Conservation (phyloP, 2,329 filamentous ascomycete species). For the Lecanicillium sp. region DNA sequence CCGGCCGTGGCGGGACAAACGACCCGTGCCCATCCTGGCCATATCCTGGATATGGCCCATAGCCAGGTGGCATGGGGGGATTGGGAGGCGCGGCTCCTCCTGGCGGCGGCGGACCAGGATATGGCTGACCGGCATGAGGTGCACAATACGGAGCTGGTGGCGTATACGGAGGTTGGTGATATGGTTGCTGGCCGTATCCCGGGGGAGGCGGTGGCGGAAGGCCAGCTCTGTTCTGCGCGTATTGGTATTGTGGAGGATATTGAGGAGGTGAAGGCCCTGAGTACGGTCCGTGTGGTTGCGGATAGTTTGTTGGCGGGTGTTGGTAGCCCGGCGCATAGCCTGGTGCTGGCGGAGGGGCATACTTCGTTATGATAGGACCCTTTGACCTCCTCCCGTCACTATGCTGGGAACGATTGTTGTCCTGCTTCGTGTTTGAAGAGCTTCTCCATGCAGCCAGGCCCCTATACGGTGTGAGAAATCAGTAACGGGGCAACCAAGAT, state of each 20-base stretch:
- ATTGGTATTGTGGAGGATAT: slow-evolving; percentile 11
- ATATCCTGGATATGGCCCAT: slow-evolving; percentile 1
- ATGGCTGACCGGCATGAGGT: slow-evolving; percentile 5
- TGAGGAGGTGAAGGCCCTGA: slow-evolving; percentile 6
- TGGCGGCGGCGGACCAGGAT: slow-evolving; percentile 6
- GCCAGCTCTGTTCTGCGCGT: slow-evolving; percentile 12
- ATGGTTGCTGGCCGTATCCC: slow-evolving; percentile 10
- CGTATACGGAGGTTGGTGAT: slow-evolving; percentile 12
- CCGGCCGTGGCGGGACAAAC: slow-evolving; percentile 4
- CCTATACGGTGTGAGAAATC: slow-evolving; percentile 13
- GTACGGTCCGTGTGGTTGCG: slow-evolving; percentile 3
- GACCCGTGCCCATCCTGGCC: slow-evolving; percentile 1
- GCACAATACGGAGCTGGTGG: slow-evolving; percentile 10
- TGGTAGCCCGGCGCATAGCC: slow-evolving; percentile 19
- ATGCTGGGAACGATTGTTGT: slow-evolving; percentile 20
- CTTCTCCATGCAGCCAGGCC: slow-evolving; percentile 29
- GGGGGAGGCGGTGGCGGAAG: slow-evolving; percentile 8
- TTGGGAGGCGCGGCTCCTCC: background rate
- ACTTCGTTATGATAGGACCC: slow-evolving; percentile 13
- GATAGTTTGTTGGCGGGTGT: slow-evolving; percentile 14
- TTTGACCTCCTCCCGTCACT: slow-evolving; percentile 20
- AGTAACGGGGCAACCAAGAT: slow-evolving; percentile 7
- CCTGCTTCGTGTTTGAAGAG: slow-evolving; percentile 18
- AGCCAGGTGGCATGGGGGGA: background rate
- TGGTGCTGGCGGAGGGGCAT: slow-evolving; percentile 12